Percentiles rank a stretch among this genome's conserved stretches.
Conservation (phyloP, 2,329 filamentous ascomycete species). For the Talaromyces sp. region DNA sequence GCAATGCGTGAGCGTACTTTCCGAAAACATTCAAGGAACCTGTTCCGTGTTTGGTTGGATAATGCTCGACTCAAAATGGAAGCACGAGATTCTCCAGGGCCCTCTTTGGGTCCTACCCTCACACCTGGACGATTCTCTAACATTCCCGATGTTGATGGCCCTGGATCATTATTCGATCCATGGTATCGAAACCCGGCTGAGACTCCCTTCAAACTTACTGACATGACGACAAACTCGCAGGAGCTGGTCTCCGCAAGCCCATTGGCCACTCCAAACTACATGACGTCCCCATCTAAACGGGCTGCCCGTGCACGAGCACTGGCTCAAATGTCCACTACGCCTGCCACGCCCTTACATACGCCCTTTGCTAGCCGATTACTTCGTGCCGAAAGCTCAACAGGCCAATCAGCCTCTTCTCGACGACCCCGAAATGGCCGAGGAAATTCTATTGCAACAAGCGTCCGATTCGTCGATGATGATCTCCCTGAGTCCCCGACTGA, state of each 20-base stretch:
- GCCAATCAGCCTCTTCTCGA: conserved; percentile 28
- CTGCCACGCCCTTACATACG: conserved; percentile 47
- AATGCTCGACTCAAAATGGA: conserved; percentile 41
- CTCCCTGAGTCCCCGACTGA: conserved; percentile 44
- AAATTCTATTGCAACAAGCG: conserved; percentile 38
- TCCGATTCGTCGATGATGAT: conserved; percentile 46
- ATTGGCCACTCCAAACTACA: conserved; percentile 45
- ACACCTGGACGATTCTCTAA: not conserved
- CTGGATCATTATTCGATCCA: conserved; percentile 36
- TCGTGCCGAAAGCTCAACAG: conserved; percentile 25
- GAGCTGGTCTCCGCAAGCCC: conserved; percentile 38
- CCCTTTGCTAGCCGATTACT: conserved; percentile 47
- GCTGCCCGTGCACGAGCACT: conserved; percentile 46
- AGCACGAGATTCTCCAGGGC: conserved; percentile 33
- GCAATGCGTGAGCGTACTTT: conserved; percentile 57
- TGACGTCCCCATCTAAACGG: conserved; percentile 51
- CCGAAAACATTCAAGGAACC: conserved; percentile 57
- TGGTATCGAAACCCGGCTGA: conserved; percentile 37
- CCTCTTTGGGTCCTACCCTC: conserved; percentile 7
- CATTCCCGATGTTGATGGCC: conserved; percentile 10
- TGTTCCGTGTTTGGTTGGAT: conserved; percentile 59
- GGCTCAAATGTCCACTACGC: conserved; percentile 48
- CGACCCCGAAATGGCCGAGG: conserved; percentile 30
- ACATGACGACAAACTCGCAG: conserved; percentile 37
- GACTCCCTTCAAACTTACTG: conserved; percentile 41